phyloP scores from a whole-genome alignment of 257 asterid genomes.

The Nicotiana paniculata region DNA sequence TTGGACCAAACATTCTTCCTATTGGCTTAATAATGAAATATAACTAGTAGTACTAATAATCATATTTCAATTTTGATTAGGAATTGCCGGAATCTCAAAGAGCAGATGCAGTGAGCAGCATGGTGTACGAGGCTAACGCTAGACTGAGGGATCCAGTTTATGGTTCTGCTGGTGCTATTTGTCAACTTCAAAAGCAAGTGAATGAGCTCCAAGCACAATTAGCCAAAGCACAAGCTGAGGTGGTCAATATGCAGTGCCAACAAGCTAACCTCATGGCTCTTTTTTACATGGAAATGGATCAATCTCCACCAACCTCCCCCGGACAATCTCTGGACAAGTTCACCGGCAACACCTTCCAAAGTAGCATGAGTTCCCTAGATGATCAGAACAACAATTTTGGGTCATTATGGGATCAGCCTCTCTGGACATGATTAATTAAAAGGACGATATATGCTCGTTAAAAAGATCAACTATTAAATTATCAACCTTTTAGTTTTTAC shows the following conservation, averaged over 20 bases:
- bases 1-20: not conserved
- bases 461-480: too few species aligned
- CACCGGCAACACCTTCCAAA: not conserved
- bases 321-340: constrained; percentile 26
- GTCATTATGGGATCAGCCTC: constrained; percentile 31
- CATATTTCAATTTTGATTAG: constrained; percentile 15
- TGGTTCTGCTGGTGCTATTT: constrained; percentile 73
- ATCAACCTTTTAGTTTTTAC: not conserved
- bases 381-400: constrained; percentile 34
- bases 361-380: constrained; percentile 20
- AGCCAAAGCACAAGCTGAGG: constrained; percentile 62
- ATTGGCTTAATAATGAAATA: not conserved
- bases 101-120: constrained; percentile 76
- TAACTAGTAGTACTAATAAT: too few species aligned
- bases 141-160: constrained; percentile 77
- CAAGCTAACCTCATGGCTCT: constrained; percentile 65
- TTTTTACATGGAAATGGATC: constrained; percentile 50
- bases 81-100: constrained; percentile 64
- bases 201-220: constrained; percentile 62
- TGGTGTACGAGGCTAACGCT: constrained; percentile 83
- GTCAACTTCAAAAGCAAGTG: constrained; percentile 70
- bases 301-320: constrained; percentile 22
- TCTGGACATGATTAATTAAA: constrained; percentile 32
- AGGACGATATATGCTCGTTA: not conserved
- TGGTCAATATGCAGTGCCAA: constrained; percentile 61